Conservation (phyloP, 2,329 filamentous ascomycete genomes). For the Lasiodiplodia gonubiensis region DNA sequence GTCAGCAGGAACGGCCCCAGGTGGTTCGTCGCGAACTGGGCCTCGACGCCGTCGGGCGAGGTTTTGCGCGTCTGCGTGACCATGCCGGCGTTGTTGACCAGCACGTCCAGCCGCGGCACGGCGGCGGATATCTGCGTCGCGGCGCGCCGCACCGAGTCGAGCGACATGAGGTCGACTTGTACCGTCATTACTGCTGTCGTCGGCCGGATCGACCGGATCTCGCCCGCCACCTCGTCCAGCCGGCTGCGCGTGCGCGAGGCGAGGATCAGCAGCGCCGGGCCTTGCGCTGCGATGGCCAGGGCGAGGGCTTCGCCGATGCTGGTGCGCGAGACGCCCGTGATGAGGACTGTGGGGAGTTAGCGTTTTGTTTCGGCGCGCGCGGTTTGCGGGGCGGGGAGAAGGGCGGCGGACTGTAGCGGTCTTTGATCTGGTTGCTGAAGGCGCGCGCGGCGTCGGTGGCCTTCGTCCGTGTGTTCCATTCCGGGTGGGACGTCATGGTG, state of each 20-base stretch:
- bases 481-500: slow-evolving; percentile 41
- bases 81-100: slow-evolving; percentile 49
- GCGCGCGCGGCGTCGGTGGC: slow-evolving; percentile 42
- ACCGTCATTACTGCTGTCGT: slow-evolving; percentile 42
- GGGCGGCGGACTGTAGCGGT: slow-evolving; percentile 35
- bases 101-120: slow-evolving; percentile 46
- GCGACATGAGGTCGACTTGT: slow-evolving; percentile 45
- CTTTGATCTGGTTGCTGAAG: slow-evolving; percentile 38
- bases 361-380: neutral
- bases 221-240: slow-evolving; percentile 45
- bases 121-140: slow-evolving; percentile 41
- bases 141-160: slow-evolving; percentile 44
- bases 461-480: slow-evolving; percentile 41
- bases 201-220: slow-evolving; percentile 43
- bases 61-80: slow-evolving; percentile 39
- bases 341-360: slow-evolving; percentile 20
- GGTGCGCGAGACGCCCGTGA: slow-evolving; percentile 41
- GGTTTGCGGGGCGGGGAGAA: no score
- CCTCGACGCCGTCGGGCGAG: slow-evolving; percentile 52
- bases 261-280: slow-evolving; percentile 40
- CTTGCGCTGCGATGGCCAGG: slow-evolving; percentile 38
- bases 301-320: slow-evolving; percentile 40
- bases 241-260: slow-evolving; percentile 53
- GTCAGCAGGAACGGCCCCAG: slow-evolving; percentile 53
- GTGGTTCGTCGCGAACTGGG: slow-evolving; percentile 55